Evolutionary conservation across 495 filamentous ascomycete genomes (phyloP), one percentile per base, ranked within the genome.

Genomic region (Mytilinidion resinicola): DNA sequence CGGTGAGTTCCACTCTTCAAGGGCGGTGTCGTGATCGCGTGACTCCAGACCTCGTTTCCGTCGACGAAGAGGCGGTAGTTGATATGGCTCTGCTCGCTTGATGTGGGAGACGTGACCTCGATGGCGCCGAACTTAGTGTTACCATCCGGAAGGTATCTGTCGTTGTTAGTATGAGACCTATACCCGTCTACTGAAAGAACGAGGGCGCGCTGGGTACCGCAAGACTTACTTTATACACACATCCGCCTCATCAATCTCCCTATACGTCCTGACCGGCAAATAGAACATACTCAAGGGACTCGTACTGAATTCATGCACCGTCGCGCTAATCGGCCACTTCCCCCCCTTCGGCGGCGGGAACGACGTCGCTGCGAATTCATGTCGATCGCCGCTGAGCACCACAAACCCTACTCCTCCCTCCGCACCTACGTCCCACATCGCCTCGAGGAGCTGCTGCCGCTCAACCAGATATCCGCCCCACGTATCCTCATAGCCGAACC

Each of bases 211-310:
- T n/a, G n/a, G n/a, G n/a, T n/a, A n/a, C n/a, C n/a, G 19, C 1
- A 48, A 1, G 4, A 63, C 49, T 67, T 69, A 88, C 80, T 95
- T 91, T 51, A 96, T 77, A 57, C 80, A 69, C 5, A 92, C 78
- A 69, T 96, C 91, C 61, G 90, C 86, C 0, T 79, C 73, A 66
- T 93, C 90, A 1, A 76, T 82, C 70, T 95, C 87, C 41, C 72
- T 65, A 68, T 96, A 98, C 1, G 91, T 90, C 5, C 85, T 79
- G n/a, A 89, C 72, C 0, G 93, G 93, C 9, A 95, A 74, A 65
- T 89, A 96, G 65, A 98, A 98, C 82, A 96, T 95, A 62, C 81
- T 92, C 39, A 97, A 67, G 20, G 93, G 93, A 51, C 88, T 90
- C 12, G 86, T 88, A 41, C 85, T 89, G 68, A 96, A 97, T 72